Percentiles rank a stretch among this genome's conserved stretches.
phyloP scores from a whole-genome alignment of 139 green algal species.

The Picochlorum sp. region DNA sequence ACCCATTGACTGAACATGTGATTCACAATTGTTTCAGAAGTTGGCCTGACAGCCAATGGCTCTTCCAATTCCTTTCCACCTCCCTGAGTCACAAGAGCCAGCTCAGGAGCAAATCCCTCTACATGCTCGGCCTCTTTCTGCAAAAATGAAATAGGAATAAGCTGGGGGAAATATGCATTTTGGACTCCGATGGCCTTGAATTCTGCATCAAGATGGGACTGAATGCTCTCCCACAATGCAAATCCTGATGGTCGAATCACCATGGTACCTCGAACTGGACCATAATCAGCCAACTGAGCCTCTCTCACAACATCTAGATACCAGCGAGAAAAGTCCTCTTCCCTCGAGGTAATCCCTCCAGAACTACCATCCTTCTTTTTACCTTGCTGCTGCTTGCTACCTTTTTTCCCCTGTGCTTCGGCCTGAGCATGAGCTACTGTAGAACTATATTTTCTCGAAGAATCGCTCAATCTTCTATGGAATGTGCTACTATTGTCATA shows the following conservation, averaged over 20 bases:
- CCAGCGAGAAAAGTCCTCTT: conserved; percentile 79
- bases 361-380: conserved; percentile 27
- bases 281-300: conserved; percentile 94
- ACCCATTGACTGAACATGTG: conserved; percentile 93
- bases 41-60: conserved; percentile 93
- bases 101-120: conserved; percentile 97
- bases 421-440: not conserved
- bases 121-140: conserved; percentile 96
- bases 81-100: conserved; percentile 94
- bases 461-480: not conserved
- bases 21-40: conserved; percentile 97
- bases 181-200: conserved; percentile 85
- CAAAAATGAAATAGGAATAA: conserved; percentile 98
- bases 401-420: not conserved
- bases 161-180: conserved; percentile 97
- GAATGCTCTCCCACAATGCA: conserved; percentile 64
- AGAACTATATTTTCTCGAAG: not conserved
- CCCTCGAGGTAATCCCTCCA: conserved; percentile 64
- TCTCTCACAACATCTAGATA: conserved; percentile 96
- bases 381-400: conserved; percentile 15
- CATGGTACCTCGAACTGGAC: conserved; percentile 97
- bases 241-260: conserved; percentile 96
- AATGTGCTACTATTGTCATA: too few species aligned
- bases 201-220: conserved; percentile 26
- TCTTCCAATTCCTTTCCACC: conserved; percentile 96